phyloP scores from a whole-genome alignment of 1,284 basidiomycete species.

The Ceratobasidium sp. region DNA sequence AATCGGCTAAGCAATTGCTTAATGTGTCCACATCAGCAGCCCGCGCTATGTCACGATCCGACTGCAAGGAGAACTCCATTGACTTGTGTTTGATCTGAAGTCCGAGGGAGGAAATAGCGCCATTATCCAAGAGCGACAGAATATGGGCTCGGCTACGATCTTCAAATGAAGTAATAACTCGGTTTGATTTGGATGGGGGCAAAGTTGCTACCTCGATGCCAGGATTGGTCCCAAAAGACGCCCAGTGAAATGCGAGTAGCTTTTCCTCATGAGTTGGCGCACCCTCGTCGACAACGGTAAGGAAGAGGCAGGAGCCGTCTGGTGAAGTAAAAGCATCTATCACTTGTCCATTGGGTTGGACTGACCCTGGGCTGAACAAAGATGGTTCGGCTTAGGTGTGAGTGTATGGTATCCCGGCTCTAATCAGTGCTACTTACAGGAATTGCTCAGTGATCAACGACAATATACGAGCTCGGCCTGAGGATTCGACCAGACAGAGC shows the following conservation, averaged over 20 bases:
- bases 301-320: slow-evolving; percentile 35
- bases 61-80: slow-evolving; percentile 66
- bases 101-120: slow-evolving; percentile 59
- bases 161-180: slow-evolving; percentile 62
- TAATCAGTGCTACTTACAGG: slow-evolving; percentile 22
- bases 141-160: slow-evolving; percentile 61
- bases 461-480: slow-evolving; percentile 40
- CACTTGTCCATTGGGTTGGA: not conserved
- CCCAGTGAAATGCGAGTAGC: slow-evolving; percentile 66
- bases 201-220: slow-evolving; percentile 57
- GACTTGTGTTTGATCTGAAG: slow-evolving; percentile 67
- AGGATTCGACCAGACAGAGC: slow-evolving; percentile 43
- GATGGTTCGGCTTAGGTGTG: too few relatives aligned
- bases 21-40: slow-evolving; percentile 50
- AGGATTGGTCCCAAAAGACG: slow-evolving; percentile 64
- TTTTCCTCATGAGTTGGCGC: not conserved
- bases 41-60: slow-evolving; percentile 18
- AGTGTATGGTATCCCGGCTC: too few relatives aligned
- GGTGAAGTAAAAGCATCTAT: slow-evolving; percentile 27
- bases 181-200: slow-evolving; percentile 53
- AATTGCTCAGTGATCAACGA: slow-evolving; percentile 37
- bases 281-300: not conserved
- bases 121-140: slow-evolving; percentile 55
- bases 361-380: not conserved
- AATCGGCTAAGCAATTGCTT: slow-evolving; percentile 68